Percentiles rank a stretch among this genome's conserved stretches.
Evolutionary conservation across 768 basidiomycete genomes (phyloP).

Genomic region (Tricholoma bakamatsutake): DNA sequence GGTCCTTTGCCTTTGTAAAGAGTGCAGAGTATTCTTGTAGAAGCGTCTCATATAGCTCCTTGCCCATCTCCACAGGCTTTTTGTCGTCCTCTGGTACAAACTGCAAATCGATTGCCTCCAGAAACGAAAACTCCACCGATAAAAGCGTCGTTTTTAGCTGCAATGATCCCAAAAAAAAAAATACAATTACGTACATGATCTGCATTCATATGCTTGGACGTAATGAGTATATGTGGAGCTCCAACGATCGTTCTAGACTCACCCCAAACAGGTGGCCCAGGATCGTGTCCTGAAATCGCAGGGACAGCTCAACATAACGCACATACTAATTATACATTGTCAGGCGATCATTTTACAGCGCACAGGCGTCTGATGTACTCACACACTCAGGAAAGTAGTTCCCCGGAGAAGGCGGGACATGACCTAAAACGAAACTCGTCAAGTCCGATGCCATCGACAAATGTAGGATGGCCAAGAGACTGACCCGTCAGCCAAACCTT

Average conservation of each 20-base stretch:
- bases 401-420: slow-evolving; percentile 77
- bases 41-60: slow-evolving; percentile 50
- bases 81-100: slow-evolving; percentile 27
- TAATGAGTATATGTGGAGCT: slow-evolving; percentile 24
- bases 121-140: slow-evolving; percentile 43
- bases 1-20: slow-evolving; percentile 41
- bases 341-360: slow-evolving; percentile 8
- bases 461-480: slow-evolving; percentile 8
- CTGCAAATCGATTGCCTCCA: slow-evolving; percentile 49
- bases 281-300: slow-evolving; percentile 84
- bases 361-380: slow-evolving; percentile 24
- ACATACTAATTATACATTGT: slow-evolving; percentile 38
- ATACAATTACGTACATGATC: slow-evolving; percentile 62
- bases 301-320: slow-evolving; percentile 66
- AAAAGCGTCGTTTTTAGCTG: slow-evolving; percentile 11
- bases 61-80: slow-evolving; percentile 13
- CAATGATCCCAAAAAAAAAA: not conserved
- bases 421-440: slow-evolving; percentile 41
- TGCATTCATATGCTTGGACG: slow-evolving; percentile 70
- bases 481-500: slow-evolving; percentile 44
- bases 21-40: slow-evolving; percentile 61
- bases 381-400: slow-evolving; percentile 88
- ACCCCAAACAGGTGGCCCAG: slow-evolving; percentile 83
- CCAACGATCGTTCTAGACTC: slow-evolving; percentile 25
- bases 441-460: slow-evolving; percentile 3